Conservation (phyloP, 2,329 filamentous ascomycete genomes). For the Epichloe sp. region DNA sequence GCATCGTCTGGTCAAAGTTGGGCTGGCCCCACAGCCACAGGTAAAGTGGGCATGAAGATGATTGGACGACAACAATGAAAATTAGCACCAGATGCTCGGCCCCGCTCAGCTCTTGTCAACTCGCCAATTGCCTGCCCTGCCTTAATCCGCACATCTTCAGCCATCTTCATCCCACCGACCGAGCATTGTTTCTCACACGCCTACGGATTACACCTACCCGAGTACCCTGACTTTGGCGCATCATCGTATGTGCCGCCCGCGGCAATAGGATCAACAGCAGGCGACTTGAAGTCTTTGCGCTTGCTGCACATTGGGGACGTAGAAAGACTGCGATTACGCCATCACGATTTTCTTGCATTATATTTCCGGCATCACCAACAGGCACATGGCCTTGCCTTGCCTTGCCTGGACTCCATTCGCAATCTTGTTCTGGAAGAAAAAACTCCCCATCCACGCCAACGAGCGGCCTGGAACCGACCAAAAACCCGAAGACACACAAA, state of each 20-base stretch:
- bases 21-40: background rate
- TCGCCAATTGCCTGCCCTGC: too few species aligned
- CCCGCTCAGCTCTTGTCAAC: background rate
- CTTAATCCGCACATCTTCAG: background rate
- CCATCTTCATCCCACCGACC: background rate
- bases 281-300: conserved; percentile 58
- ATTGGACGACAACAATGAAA: too few species aligned
- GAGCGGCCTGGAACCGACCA: background rate
- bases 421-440: too few species aligned
- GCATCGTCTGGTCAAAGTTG: too few species aligned
- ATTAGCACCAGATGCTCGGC: background rate
- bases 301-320: conserved; percentile 37
- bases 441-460: too few species aligned
- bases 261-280: conserved; percentile 33
- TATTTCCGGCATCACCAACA: background rate
- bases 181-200: background rate
- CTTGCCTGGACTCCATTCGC: too few species aligned
- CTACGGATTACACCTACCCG: too few species aligned
- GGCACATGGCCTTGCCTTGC: too few species aligned
- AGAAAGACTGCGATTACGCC: conserved; percentile 38
- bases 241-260: conserved; percentile 28
- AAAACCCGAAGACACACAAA: background rate
- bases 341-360: background rate
- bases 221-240: background rate
- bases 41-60: too few species aligned